Conservation (phyloP, 2,329 filamentous ascomycete genomes). For the Penicillium sp. region DNA sequence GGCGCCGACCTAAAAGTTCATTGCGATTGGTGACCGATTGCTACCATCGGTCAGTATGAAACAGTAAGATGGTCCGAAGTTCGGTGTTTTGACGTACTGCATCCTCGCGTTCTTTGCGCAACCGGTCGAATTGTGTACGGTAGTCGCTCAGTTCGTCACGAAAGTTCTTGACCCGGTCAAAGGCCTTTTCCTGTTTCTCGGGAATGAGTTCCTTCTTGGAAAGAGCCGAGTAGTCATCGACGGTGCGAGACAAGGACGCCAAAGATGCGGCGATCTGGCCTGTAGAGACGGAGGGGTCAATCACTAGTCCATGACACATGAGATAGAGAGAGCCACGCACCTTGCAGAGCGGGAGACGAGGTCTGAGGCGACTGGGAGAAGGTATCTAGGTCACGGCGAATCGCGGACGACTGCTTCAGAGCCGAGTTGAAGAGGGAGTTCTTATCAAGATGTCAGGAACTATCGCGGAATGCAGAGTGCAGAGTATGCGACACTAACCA, state of each 20-base stretch:
- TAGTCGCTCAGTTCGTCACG: conserved; percentile 75
- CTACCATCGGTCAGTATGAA: conserved; percentile 27
- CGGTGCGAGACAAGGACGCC: conserved; percentile 75
- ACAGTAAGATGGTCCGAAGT: not conserved
- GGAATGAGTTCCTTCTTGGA: conserved; percentile 84
- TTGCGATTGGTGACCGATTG: conserved; percentile 63
- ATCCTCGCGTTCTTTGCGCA: conserved; percentile 75
- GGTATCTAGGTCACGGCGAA: conserved; percentile 68
- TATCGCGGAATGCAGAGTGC: not conserved
- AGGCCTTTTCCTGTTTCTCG: conserved; percentile 86
- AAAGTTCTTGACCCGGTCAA: conserved; percentile 80
- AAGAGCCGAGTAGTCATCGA: conserved; percentile 85
- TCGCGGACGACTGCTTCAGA: conserved; percentile 73
- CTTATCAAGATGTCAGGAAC: conserved; percentile 46
- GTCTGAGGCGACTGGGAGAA: conserved; percentile 58
- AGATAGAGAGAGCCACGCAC: conserved; percentile 24
- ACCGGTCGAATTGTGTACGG: conserved; percentile 66
- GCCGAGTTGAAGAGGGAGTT: conserved; percentile 83
- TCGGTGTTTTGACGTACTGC: conserved; percentile 42
- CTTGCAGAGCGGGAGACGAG: conserved; percentile 59
- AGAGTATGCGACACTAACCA: conserved; percentile 1
- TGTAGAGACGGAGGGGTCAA: conserved; percentile 35
- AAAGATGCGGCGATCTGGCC: conserved; percentile 74
- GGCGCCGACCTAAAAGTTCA: conserved; percentile 79
- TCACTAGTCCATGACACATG: conserved; percentile 5